phyloP scores from a whole-genome alignment of 345 rosid genomes.

The Aquilaria yunnanensis region DNA sequence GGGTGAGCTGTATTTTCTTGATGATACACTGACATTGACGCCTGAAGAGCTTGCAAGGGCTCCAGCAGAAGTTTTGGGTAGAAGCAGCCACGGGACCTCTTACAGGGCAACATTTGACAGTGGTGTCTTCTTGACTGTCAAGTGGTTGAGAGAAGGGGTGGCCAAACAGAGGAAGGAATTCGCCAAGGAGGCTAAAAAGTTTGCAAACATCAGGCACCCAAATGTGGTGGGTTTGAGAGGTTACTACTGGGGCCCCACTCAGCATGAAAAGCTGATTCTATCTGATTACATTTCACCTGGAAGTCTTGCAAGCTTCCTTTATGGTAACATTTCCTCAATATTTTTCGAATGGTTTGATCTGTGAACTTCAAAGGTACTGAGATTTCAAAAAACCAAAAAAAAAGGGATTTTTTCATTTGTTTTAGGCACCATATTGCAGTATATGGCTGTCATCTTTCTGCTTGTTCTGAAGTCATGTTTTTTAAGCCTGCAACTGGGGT shows the following conservation, averaged over 20 bases:
- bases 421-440: too few species aligned
- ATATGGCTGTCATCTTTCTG: too few species aligned
- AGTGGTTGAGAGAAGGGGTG: constrained; percentile 98
- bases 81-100: constrained; percentile 99
- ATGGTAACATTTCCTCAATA: constrained; percentile 46
- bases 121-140: constrained; percentile 83
- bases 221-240: constrained; percentile 94
- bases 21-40: constrained; percentile 76
- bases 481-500: too few species aligned
- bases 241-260: constrained; percentile 99
- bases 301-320: constrained; percentile 95
- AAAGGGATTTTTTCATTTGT: too few species aligned
- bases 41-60: constrained; percentile 96
- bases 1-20: constrained; percentile 90
- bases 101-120: constrained; percentile 87
- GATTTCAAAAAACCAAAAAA: too few species aligned
- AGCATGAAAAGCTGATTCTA: constrained; percentile 96
- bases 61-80: constrained; percentile 94
- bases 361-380: too few species aligned
- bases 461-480: too few species aligned
- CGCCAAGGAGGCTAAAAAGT: constrained; percentile 95
- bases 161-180: constrained; percentile 95
- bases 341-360: neutral
- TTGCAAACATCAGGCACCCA: constrained; percentile 93
- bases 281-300: constrained; percentile 92